Evolutionary conservation across 306 rosid genomes (phyloP).

Genomic region (Vigna radiata): DNA sequence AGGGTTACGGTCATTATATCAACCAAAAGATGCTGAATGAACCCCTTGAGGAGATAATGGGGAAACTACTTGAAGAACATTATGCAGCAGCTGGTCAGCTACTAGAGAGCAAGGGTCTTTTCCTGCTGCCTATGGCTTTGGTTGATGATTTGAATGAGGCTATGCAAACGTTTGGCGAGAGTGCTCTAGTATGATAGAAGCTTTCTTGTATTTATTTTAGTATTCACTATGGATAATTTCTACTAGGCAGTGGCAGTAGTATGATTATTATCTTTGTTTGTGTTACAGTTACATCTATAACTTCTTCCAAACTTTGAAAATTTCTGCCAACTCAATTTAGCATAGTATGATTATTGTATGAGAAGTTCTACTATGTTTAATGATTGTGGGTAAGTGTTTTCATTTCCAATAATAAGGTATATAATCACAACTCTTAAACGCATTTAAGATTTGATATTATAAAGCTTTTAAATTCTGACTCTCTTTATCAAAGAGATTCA

Average conservation of each 20-base stretch:
- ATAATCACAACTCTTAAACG: too few relatives aligned
- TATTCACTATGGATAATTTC: constrained; percentile 13
- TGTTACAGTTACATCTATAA: neutral
- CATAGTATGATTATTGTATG: neutral
- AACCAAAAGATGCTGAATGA: constrained; percentile 67
- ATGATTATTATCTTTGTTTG: neutral
- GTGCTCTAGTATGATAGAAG: constrained; percentile 31
- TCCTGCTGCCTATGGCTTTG: constrained; percentile 65
- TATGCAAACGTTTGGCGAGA: constrained; percentile 35
- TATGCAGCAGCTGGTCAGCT: constrained; percentile 67
- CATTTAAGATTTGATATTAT: too few relatives aligned
- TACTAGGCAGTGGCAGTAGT: constrained; percentile 2
- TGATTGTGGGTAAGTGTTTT: constrained; percentile 8
- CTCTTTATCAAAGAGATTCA: too few relatives aligned
- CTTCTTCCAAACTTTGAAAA: neutral
- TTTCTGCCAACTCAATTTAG: neutral
- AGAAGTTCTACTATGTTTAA: neutral
- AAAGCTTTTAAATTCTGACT: too few relatives aligned
- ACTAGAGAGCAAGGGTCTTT: constrained; percentile 76
- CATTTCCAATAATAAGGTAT: too few relatives aligned
- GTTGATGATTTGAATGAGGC: constrained; percentile 54
- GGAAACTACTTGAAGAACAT: constrained; percentile 75
- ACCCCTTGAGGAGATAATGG: constrained; percentile 92
- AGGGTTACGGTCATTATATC: constrained; percentile 92
- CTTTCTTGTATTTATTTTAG: neutral